Base-by-base conservation (phyloP, 1,284 basidiomycete genomes). In the Gomphus bonarii region DNA sequence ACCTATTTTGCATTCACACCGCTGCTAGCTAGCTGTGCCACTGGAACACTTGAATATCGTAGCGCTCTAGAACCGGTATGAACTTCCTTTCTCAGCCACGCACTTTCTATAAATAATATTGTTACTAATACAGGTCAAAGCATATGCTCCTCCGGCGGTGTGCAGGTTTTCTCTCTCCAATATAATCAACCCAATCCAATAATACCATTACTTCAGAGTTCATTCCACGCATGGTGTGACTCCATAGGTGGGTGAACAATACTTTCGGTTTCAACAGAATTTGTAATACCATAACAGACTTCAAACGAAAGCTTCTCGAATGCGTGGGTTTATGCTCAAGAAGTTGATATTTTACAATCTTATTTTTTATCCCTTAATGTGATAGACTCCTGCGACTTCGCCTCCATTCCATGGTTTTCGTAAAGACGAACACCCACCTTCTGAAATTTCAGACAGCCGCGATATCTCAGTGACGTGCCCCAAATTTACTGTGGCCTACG, bases 1-100 rank as follows among this genome's bases (percentile, higher is more conserved):
- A 82, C 81, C 33, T 85, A 89, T 68, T 91, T 92, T 72, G 88
- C 89, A 64, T 91, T 91, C 66, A 92, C 89, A 0, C 89, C 89
- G 0, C 70, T 92, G 38, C 74, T 91, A 12, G 87, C 88, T 0
- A 76, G 84, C 47, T 85, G 84, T 59, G 80, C 88, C 1, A 88
- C 91, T 30, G 91, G 91, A 6, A 91, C 90, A 1, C 72, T 93
- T 50, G 88, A 92, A 62, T 90, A 88, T 64, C 75, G 89, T 35
- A 83, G 83, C 62, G 86, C 88, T 0, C 75, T 91, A 31, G 91
- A 95, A 69, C 84, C 91, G 0, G 89, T 92, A n/a, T 40, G 38
- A 40, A 35, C 33, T 40, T 40, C 4, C 16, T 67, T 81, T 63
- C 61, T 46, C 44, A 46, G 10, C 28, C 9, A 22, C 14, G 40